A percentile compares a stretch with the other conserved stretches of the same genome.
Evolutionary conservation across 202 grass and related monocot genomes (phyloP).

Genomic region (Zoysia matrella): DNA sequence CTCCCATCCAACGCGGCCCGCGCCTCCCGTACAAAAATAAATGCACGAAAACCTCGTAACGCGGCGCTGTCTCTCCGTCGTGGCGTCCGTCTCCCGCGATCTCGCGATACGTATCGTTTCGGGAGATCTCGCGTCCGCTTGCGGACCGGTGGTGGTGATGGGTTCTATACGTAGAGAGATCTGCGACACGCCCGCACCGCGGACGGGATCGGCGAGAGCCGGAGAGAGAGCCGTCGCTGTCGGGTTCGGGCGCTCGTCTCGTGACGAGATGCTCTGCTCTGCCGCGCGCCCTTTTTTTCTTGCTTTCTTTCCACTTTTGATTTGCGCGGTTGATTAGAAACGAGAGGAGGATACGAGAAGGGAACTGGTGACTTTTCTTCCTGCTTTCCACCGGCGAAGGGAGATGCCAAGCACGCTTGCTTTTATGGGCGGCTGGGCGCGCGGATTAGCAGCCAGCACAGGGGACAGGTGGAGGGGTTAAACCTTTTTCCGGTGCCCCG

Average conservation of each 20-base stretch:
- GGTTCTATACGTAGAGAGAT: too few species aligned
- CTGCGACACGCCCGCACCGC: too few species aligned
- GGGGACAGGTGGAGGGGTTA: slow-evolving; percentile 7
- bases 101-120: too few species aligned
- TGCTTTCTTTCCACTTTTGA: too few species aligned
- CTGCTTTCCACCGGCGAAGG: slow-evolving; percentile 4
- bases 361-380: background rate
- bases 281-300: background rate
- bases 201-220: background rate
- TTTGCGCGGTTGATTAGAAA: too few species aligned
- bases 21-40: background rate
- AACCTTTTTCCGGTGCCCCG: background rate
- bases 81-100: too few species aligned
- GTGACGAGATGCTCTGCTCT: background rate
- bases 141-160: too few species aligned
- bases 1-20: slow-evolving; percentile 36
- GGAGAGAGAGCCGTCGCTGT: slow-evolving; percentile 8
- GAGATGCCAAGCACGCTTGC: background rate
- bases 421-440: background rate
- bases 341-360: background rate
- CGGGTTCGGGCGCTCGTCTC: background rate
- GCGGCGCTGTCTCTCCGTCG: too few species aligned
- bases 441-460: slow-evolving; percentile 27
- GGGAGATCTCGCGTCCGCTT: too few species aligned
- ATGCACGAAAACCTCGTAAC: background rate